phyloP scores from a whole-genome alignment of 108 stramenopile species.

The Cyclotella sp. region DNA sequence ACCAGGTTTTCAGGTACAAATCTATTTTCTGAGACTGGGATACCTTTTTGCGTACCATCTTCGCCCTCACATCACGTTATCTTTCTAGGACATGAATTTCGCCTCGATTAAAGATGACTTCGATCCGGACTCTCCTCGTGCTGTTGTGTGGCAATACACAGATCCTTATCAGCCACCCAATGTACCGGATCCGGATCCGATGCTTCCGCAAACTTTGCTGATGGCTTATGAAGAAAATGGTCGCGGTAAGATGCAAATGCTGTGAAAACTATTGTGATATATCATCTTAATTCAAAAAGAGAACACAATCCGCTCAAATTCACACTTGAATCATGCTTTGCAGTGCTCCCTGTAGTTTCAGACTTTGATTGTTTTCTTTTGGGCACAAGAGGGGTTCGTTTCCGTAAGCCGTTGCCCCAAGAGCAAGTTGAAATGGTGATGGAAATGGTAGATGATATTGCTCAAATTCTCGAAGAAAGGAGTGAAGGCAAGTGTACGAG shows the following conservation, averaged over 20 bases:
- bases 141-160: constrained; percentile 64
- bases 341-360: constrained; percentile 35
- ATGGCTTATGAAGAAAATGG: constrained; percentile 82
- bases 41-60: too few relatives aligned
- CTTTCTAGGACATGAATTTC: constrained; percentile 70
- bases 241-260: constrained; percentile 24
- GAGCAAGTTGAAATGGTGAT: constrained; percentile 68
- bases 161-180: constrained; percentile 45
- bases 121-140: constrained; percentile 49
- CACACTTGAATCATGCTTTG: neutral
- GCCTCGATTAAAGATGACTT: constrained; percentile 46
- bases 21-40: neutral
- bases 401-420: constrained; percentile 60
- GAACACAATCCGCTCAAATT: too few relatives aligned
- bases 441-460: constrained; percentile 66
- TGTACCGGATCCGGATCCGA: constrained; percentile 57
- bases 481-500: constrained; percentile 42
- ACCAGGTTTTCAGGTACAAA: constrained; percentile 19
- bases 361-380: constrained; percentile 78
- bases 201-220: constrained; percentile 65
- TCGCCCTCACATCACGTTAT: too few relatives aligned
- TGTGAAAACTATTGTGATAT: too few relatives aligned
- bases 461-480: constrained; percentile 54
- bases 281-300: too few relatives aligned
- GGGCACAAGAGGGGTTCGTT: constrained; percentile 64